phyloP scores from a whole-genome alignment of 345 rosid genomes.

The Sapria himalayana region DNA sequence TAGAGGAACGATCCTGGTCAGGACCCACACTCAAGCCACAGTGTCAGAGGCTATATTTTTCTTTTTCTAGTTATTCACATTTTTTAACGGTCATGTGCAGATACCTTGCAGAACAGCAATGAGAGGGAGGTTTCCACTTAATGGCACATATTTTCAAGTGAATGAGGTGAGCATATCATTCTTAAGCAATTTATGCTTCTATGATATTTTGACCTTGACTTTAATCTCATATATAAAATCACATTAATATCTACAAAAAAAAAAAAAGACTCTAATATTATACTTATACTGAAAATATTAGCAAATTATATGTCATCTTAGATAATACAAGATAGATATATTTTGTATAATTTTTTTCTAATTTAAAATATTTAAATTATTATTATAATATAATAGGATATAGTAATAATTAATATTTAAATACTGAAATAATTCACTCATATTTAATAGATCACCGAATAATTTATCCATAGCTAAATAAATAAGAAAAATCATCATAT shows the following conservation, averaged over 20 bases:
- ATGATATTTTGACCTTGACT: too few species aligned
- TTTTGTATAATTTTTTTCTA: too few species aligned
- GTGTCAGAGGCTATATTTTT: not conserved
- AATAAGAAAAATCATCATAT: too few species aligned
- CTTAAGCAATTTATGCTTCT: not conserved
- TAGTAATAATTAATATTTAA: too few species aligned
- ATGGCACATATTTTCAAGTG: constrained; percentile 93
- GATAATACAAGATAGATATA: not conserved
- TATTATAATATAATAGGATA: too few species aligned
- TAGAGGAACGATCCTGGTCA: constrained; percentile 83
- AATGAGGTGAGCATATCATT: constrained; percentile 47
- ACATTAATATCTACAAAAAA: not conserved
- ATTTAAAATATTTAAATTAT: too few species aligned
- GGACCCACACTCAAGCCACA: constrained; percentile 8
- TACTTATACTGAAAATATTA: too few species aligned
- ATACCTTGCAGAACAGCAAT: constrained; percentile 92
- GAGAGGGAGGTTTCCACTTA: constrained; percentile 92
- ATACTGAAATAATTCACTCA: too few species aligned
- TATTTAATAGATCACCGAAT: too few species aligned
- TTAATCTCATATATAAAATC: not conserved
- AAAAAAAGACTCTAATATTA: too few species aligned
- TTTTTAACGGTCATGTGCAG: constrained; percentile 30
- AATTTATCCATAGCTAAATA: too few species aligned
- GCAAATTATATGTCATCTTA: not conserved
- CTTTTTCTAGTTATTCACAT: not conserved